phyloP scores from a whole-genome alignment of 495 filamentous ascomycete genomes.

The Penicillium parvum region DNA sequence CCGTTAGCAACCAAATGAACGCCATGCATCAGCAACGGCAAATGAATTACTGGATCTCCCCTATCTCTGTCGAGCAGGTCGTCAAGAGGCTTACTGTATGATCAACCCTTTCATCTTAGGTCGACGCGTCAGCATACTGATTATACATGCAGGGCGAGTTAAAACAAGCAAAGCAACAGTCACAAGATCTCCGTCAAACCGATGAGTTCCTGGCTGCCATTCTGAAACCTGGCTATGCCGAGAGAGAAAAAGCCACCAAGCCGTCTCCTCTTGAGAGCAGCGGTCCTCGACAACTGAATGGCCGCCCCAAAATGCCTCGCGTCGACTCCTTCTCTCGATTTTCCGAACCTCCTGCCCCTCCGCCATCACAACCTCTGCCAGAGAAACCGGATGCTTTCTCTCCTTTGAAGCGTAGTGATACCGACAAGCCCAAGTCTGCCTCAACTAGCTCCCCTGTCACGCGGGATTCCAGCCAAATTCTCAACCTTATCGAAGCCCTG shows the following conservation, averaged over 20 bases:
- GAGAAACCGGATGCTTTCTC: constrained; percentile 76
- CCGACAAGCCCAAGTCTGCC: constrained; percentile 62
- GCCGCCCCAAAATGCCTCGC: constrained; percentile 52
- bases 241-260: constrained; percentile 54
- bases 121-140: not conserved
- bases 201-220: constrained; percentile 74
- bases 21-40: constrained; percentile 60
- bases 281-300: constrained; percentile 39
- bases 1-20: constrained; percentile 54
- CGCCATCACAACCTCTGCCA: constrained; percentile 84
- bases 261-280: constrained; percentile 35
- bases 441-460: constrained; percentile 57
- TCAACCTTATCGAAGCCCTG: constrained; percentile 76
- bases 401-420: constrained; percentile 66
- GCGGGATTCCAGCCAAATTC: constrained; percentile 66
- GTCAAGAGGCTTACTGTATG: constrained; percentile 90
- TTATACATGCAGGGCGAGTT: constrained; percentile 64
- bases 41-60: constrained; percentile 77
- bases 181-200: constrained; percentile 76
- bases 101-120: constrained; percentile 3
- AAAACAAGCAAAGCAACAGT: constrained; percentile 80
- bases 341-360: constrained; percentile 85
- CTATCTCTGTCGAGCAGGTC: constrained; percentile 89
- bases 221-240: constrained; percentile 60
- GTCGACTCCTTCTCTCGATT: constrained; percentile 59